Conservation (phyloP, 225 moss, liverwort and hornwort species). For the Pseudoscleropodium purum region DNA sequence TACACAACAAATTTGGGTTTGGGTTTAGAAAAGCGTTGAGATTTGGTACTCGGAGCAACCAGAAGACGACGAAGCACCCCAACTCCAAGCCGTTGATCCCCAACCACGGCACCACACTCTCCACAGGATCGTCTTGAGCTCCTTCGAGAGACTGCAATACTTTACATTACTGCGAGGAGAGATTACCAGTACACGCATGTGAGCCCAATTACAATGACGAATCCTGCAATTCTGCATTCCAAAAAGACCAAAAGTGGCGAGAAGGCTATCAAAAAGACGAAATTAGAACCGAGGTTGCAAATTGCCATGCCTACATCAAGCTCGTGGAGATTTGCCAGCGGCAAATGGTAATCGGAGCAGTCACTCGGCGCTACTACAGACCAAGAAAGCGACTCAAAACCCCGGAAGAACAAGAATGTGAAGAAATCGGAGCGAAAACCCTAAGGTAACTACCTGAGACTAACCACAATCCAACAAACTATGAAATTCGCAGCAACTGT, state of each 20-base stretch:
- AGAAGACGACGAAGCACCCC: background rate
- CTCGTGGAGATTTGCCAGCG: background rate
- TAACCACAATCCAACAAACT: background rate
- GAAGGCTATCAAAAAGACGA: background rate
- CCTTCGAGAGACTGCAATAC: background rate
- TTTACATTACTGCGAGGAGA: background rate
- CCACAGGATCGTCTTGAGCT: too few species aligned
- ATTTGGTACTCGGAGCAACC: background rate
- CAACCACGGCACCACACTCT: background rate
- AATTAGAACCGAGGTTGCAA: background rate
- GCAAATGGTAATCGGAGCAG: background rate
- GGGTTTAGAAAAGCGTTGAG: background rate
- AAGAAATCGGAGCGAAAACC: background rate
- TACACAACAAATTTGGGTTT: background rate
- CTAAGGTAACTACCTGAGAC: background rate
- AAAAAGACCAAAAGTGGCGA: background rate
- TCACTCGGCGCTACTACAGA: background rate
- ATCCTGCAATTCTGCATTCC: background rate
- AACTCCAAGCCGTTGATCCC: background rate
- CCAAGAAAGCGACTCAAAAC: background rate
- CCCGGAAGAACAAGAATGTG: background rate
- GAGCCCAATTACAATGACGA: background rate
- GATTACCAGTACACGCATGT: background rate
- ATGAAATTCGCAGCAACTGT: background rate
- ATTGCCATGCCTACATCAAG: background rate